Evolutionary conservation across 176 grass and related monocot species (phyloP).

Genomic region (Zea mays): Zm-B73-REFERENCE-NAM-5.0 NC_050098.1:80772501-80773000

Average conservation of each 20-base stretch:
- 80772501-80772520: too few relatives aligned
- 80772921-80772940: slow-evolving; percentile 28
- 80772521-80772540: too few relatives aligned
- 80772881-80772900: slow-evolving; percentile 21
- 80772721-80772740: slow-evolving; percentile 13
- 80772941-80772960: slow-evolving; percentile 54
- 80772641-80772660: too few relatives aligned
- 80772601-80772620: too few relatives aligned
- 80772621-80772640: too few relatives aligned
- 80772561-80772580: too few relatives aligned
- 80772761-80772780: slow-evolving; percentile 27
- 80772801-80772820: slow-evolving; percentile 55
- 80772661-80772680: too few relatives aligned
- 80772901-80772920: not conserved
- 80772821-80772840: slow-evolving; percentile 50
- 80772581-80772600: too few relatives aligned
- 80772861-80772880: slow-evolving; percentile 55
- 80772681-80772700: too few relatives aligned
- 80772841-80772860: slow-evolving; percentile 40
- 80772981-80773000: slow-evolving; percentile 62
- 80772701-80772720: too few relatives aligned
- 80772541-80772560: too few relatives aligned
- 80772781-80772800: slow-evolving; percentile 33
- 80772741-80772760: not conserved
- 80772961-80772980: slow-evolving; percentile 73